Conservation (phyloP, 768 basidiomycete species). For the Lentinula raphanica region DNA sequence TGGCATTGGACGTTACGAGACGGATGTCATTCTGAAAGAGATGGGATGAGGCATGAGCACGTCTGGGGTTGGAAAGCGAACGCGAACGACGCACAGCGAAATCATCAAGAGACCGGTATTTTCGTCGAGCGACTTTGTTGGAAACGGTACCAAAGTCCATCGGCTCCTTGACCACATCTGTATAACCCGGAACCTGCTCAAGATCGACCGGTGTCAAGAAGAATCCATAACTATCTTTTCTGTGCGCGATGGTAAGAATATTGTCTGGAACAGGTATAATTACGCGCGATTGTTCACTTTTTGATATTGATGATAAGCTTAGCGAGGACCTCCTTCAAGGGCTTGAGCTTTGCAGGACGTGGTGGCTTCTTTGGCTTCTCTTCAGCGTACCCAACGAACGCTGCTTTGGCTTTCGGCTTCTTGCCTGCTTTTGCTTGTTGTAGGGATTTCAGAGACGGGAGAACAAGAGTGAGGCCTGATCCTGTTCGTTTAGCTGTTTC, state of each 20-base stretch:
- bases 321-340: conserved; percentile 67
- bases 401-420: conserved; percentile 33
- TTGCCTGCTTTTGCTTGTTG: neutral
- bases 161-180: conserved; percentile 69
- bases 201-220: conserved; percentile 67
- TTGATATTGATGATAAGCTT: conserved; percentile 70
- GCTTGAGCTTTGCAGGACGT: conserved; percentile 69
- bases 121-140: conserved; percentile 67
- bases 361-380: conserved; percentile 38
- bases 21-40: conserved; percentile 57
- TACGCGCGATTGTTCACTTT: conserved; percentile 43
- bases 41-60: neutral
- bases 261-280: neutral
- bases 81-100: conserved; percentile 55
- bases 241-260: conserved; percentile 22
- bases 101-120: conserved; percentile 76
- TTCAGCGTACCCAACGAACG: conserved; percentile 21
- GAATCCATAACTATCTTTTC: conserved; percentile 85
- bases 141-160: conserved; percentile 93
- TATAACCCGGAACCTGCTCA: conserved; percentile 54
- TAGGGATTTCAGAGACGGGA: conserved; percentile 8
- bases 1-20: conserved; percentile 70
- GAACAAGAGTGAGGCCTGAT: conserved; percentile 4
- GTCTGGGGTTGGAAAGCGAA: conserved; percentile 3
- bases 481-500: neutral